Evolutionary conservation across 2,329 filamentous ascomycete species (phyloP), one percentile per base, ranked within the genome.

Genomic region (Colletotrichum tabaci): DNA sequence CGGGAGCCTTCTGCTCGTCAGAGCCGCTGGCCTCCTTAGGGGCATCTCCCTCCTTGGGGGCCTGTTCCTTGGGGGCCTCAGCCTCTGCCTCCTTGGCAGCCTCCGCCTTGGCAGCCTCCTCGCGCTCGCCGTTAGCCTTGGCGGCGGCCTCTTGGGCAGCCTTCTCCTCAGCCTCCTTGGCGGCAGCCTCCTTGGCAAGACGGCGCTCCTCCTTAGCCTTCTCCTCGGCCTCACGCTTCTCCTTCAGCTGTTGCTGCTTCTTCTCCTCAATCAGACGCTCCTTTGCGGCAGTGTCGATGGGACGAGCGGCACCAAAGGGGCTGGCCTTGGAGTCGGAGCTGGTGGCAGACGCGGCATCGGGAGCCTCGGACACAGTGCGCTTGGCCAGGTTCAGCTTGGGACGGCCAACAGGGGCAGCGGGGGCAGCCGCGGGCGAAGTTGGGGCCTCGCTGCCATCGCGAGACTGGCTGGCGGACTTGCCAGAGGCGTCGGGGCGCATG

Each of bases 201-300:
- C 89, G 87, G 69, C 86, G 87, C 75, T 94, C 93, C 77, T 94
- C 94, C 82, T 94, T 95, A 55, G 90, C 92, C 85, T 95, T 96
- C 74, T 96, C 94, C 1, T 96, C 94, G 0, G 92, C 90, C 77
- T 97, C 95, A 79, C 92, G 93, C 89, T 97, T 97, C 82, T 96
- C 92, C 74, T 91, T 91, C 35, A 95, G 74, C 8, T 89, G 88
- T 70, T 93, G 87, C 77, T 93, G 87, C 75, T 93, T 89, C 88
- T 94, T 97, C 84, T 98, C 94, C 78, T 97, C 96, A 69, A 99
- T 91, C 81, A 97, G 92, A 77, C 92, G 92, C 85, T 98, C 96
- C 75, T 94, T 92, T 16, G 95, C 89, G 56, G 94, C 93, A 57
- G 96, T 98, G 83, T 99, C 95, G 77, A 98, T 98, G 66, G 96